These are phyloP conservation scores for Gautieria morchelliformis DNA, from an alignment of 768 basidiomycete genomes.

Conservation along the genomic window DNA sequence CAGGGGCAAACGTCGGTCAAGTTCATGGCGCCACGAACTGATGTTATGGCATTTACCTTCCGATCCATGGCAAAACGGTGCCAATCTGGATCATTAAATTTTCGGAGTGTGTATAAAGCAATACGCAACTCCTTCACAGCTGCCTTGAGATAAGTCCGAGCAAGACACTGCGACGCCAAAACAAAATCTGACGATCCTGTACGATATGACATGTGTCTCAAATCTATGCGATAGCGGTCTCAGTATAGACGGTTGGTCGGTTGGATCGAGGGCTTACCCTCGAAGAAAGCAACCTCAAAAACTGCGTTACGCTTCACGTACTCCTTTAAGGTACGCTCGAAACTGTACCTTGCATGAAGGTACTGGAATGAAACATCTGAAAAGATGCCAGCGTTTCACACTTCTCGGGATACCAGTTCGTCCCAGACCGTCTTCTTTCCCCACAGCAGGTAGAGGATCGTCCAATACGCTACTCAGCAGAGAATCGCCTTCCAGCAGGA, in stretches of 20 bases:
- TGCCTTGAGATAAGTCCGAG: conserved; percentile 43
- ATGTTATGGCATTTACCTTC: conserved; percentile 14
- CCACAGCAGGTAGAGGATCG: conserved; percentile 52
- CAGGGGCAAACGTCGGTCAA: background rate
- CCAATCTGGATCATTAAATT: conserved; percentile 41
- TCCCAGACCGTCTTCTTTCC: conserved; percentile 30
- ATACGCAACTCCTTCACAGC: conserved; percentile 30
- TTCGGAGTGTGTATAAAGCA: conserved; percentile 36
- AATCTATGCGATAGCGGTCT: conserved; percentile 25
- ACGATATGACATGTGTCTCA: conserved; percentile 31
- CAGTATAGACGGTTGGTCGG: background rate
- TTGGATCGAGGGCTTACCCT: conserved; percentile 26
- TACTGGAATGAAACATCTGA: conserved; percentile 51
- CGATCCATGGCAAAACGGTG: conserved; percentile 24
- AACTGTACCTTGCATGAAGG: conserved; percentile 44
- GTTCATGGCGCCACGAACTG: too few species aligned
- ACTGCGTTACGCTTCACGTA: conserved; percentile 39
- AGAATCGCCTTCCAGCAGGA: conserved; percentile 63
- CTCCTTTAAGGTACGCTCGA: conserved; percentile 44
- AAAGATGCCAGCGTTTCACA: background rate
- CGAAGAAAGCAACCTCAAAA: conserved; percentile 59
- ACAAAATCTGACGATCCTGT: conserved; percentile 28
- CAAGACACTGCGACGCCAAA: conserved; percentile 40
- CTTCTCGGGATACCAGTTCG: background rate
- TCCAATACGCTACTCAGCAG: conserved; percentile 49